phyloP scores from a whole-genome alignment of 1,284 basidiomycete species.

The Microbotryum saponariae region DNA sequence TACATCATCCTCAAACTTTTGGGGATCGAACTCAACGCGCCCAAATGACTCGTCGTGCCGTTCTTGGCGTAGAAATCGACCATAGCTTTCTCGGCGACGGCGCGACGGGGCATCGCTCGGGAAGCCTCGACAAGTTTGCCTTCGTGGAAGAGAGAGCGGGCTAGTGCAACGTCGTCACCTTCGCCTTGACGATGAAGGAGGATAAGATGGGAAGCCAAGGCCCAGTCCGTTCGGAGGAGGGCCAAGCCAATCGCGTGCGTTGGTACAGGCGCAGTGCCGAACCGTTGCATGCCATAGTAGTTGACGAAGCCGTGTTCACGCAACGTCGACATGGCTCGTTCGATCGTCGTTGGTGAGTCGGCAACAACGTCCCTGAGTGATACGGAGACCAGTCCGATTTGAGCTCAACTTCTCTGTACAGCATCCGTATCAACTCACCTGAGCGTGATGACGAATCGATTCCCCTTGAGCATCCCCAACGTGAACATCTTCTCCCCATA shows the following conservation, averaged over 20 bases:
- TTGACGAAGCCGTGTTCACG: conserved; percentile 89
- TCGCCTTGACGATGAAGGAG: conserved; percentile 76
- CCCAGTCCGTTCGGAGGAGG: conserved; percentile 81
- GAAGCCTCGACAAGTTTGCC: conserved; percentile 68
- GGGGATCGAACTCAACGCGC: conserved; percentile 66
- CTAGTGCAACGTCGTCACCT: conserved; percentile 72
- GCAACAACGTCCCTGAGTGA: conserved; percentile 68
- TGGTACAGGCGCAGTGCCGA: conserved; percentile 91
- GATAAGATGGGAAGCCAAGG: conserved; percentile 72
- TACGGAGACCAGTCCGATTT: background rate
- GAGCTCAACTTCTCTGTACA: too few species aligned
- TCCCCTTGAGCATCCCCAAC: conserved; percentile 90
- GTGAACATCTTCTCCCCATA: conserved; percentile 77
- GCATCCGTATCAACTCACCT: too few species aligned
- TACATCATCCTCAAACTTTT: conserved; percentile 93
- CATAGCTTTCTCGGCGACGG: conserved; percentile 85
- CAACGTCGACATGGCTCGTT: conserved; percentile 67
- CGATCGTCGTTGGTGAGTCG: conserved; percentile 61
- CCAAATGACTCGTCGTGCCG: conserved; percentile 74
- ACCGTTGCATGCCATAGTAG: conserved; percentile 98
- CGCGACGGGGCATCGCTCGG: conserved; percentile 72
- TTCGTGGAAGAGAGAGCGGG: conserved; percentile 72
- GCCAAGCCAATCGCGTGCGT: conserved; percentile 90
- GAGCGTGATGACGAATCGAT: conserved; percentile 81
- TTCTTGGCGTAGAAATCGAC: conserved; percentile 73